Evolutionary conservation across 2,329 filamentous ascomycete species (phyloP), one percentile per base, ranked within the genome.

Genomic region (Exserohilum turcica): DNA sequence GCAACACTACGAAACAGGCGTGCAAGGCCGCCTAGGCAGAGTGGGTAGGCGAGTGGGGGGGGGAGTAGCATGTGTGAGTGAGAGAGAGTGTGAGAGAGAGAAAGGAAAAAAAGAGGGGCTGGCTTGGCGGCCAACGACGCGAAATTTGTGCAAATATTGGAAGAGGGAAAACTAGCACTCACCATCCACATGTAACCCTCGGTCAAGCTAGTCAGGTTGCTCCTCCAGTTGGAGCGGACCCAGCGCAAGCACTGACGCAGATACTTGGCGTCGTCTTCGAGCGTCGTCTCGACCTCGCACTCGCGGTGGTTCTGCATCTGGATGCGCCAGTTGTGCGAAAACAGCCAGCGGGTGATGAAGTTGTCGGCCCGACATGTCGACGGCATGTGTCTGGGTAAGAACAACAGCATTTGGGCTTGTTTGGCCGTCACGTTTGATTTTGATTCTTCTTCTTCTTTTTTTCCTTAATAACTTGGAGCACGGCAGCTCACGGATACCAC

Each of bases 161-260:
- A 24, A 24, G 4, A 7, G 21, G 7, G 4, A 7, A 7, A 65
- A 63, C 60, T 57, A 53, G 52, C 43, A 73, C 91, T 87, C 83
- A 96, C 92, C 52, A 78, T 86, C 86, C 90, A 91, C 68, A 97
- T 90, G 70, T 91, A 84, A 71, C 88, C 81, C 77, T 97, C 93
- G 60, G 85, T 85, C 60, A 97, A 82, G 75, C 91, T 97, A 46
- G 91, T 97, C 76, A 91, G 87, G 76, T 97, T 97, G 80, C 92
- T 96, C 71, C 93, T 84, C 93, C 93, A 97, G 77, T 97, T 97
- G 81, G 92, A 97, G 68, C 93, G 87, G 37, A 94, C 92, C 93
- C 93, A 97, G 42, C 93, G 85, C 40, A 93, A 86, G 76, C 93
- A 97, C 77, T 97, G 93, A 72, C 91, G 93, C 59, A 97, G 80